Evolutionary conservation across 1,284 basidiomycete genomes (phyloP).

Genomic region (Trichosporon coremiiforme): DNA sequence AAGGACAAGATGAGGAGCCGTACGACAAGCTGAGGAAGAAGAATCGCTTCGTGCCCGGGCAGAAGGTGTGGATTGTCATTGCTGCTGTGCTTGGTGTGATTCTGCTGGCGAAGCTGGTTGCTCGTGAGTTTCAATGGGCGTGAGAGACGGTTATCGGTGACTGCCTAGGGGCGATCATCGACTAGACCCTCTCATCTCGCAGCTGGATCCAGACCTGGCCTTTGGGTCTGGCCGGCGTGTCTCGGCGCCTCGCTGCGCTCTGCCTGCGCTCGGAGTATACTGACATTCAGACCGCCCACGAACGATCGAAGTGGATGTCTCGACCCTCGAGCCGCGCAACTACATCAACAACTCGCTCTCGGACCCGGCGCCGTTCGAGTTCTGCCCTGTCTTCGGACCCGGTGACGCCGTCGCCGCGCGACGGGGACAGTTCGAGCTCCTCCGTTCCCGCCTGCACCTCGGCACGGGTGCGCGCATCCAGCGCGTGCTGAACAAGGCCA

Average conservation of each 20-base stretch:
- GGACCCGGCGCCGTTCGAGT: conserved; percentile 76
- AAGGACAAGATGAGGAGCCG: background rate
- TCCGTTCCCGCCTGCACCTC: conserved; percentile 74
- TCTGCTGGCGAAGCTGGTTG: conserved; percentile 41
- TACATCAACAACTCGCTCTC: conserved; percentile 58
- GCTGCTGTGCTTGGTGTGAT: conserved; percentile 40
- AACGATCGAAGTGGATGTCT: conserved; percentile 14
- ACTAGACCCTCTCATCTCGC: no score
- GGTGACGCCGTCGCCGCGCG: conserved; percentile 74
- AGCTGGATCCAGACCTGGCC: background rate
- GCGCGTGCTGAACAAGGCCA: conserved; percentile 77
- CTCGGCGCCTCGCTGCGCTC: background rate
- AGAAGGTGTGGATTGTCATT: conserved; percentile 45
- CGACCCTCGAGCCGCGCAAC: conserved; percentile 53
- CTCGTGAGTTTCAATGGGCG: conserved; percentile 38
- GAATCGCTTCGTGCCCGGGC: conserved; percentile 24
- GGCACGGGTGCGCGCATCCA: conserved; percentile 82
- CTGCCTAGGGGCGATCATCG: no score
- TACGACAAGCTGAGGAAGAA: conserved; percentile 14
- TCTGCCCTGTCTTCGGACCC: conserved; percentile 84
- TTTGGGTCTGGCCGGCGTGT: no score
- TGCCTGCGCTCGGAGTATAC: background rate
- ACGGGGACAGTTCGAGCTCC: conserved; percentile 74
- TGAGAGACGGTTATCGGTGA: no score
- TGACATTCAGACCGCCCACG: conserved; percentile 22